Percentiles rank a stretch among this genome's conserved stretches.
Conservation (phyloP, 768 basidiomycete species). For the Podaxis mareebaensis region DNA sequence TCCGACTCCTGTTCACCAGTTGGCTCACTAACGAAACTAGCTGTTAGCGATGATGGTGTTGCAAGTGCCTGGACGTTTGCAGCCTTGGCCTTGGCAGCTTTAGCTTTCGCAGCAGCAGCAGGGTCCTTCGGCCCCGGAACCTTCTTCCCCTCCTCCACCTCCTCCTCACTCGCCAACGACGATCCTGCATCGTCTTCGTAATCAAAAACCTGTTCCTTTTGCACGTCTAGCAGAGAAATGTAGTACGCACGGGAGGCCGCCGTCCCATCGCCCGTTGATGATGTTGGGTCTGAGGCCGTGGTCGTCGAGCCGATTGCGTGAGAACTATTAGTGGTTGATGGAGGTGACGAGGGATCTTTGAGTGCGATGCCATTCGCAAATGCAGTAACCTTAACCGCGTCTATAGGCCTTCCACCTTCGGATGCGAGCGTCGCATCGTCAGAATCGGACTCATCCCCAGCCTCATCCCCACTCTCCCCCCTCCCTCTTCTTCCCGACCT, state of each 20-base stretch:
- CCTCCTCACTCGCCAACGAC: slow-evolving; percentile 24
- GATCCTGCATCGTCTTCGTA: slow-evolving; percentile 23
- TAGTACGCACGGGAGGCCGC: slow-evolving; percentile 10
- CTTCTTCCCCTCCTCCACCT: slow-evolving; percentile 25
- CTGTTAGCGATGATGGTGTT: slow-evolving; percentile 3
- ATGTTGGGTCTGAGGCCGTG: background rate
- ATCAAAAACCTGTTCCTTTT: background rate
- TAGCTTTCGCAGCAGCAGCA: slow-evolving; percentile 10
- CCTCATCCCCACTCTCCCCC: slow-evolving; percentile 20
- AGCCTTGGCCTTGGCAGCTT: slow-evolving; percentile 17
- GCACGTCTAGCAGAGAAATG: slow-evolving; percentile 1
- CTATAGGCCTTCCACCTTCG: slow-evolving; percentile 23
- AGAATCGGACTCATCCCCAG: slow-evolving; percentile 15
- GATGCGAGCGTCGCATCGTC: slow-evolving; percentile 33
- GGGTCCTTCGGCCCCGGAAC: slow-evolving; percentile 21
- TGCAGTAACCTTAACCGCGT: slow-evolving; percentile 4
- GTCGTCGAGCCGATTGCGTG: background rate
- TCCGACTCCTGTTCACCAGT: background rate
- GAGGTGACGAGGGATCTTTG: background rate
- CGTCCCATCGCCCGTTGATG: background rate
- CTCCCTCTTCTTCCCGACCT: slow-evolving; percentile 21
- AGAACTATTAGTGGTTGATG: background rate
- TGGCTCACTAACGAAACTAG: slow-evolving; percentile 4
- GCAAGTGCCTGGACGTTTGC: background rate
- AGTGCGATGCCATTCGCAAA: background rate